Conservation (phyloP, 305 asterid genomes). For the Fraxinus angustifolia region DNA sequence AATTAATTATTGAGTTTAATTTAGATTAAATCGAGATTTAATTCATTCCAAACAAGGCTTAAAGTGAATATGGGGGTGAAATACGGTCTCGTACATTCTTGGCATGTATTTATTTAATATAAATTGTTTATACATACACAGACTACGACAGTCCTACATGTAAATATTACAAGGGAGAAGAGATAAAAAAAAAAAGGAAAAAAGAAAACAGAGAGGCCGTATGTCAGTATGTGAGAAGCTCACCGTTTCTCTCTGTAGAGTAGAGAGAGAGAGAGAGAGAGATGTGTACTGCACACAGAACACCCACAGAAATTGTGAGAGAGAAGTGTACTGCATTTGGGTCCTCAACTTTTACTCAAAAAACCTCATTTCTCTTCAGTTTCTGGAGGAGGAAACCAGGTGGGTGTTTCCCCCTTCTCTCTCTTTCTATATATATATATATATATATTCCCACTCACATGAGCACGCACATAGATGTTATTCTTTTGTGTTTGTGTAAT, state of each 20-base stretch:
- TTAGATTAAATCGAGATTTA: too few relatives aligned
- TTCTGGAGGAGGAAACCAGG: conserved; percentile 55
- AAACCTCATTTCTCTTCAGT: conserved; percentile 34
- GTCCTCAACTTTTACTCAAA: conserved; percentile 24
- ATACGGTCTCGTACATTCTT: conserved; percentile 21
- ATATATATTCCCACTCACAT: neutral
- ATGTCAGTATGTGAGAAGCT: conserved; percentile 57
- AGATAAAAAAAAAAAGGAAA: neutral
- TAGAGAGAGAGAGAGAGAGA: conserved; percentile 32
- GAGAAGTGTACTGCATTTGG: conserved; percentile 44
- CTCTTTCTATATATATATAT: neutral
- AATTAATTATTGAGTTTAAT: too few relatives aligned
- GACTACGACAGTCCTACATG: conserved; percentile 7
- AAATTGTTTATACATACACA: conserved; percentile 1
- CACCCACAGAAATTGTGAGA: conserved; percentile 23
- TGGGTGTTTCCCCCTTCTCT: conserved; percentile 27
- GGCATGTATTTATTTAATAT: neutral
- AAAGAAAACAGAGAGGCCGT: conserved; percentile 13
- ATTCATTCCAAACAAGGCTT: neutral
- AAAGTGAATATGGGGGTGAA: conserved; percentile 23
- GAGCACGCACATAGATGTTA: neutral
- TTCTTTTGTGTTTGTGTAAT: neutral
- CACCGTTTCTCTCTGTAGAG: conserved; percentile 60
- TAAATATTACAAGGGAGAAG: conserved; percentile 5
- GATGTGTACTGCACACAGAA: conserved; percentile 45